These are phyloP conservation scores for Starmera stellimalicola DNA, from an alignment of 1,139 yeast genomes.

Conservation along the genomic window DNA sequence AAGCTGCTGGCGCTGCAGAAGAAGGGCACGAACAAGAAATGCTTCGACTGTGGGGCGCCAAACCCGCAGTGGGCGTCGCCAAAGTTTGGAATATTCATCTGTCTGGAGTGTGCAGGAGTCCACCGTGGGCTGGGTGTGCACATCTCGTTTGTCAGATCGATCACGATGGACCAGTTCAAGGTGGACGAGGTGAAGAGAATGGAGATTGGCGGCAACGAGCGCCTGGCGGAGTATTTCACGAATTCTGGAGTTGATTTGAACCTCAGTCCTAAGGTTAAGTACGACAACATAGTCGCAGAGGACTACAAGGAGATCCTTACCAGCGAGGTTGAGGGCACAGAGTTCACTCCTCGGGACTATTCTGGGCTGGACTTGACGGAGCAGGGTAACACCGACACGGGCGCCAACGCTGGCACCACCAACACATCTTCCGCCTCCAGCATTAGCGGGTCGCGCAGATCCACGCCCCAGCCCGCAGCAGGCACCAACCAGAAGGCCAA, in stretches of 20 bases:
- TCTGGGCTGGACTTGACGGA: constrained; percentile 24
- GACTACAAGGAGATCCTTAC: constrained; percentile 82
- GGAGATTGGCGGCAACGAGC: constrained; percentile 93
- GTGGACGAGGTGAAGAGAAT: constrained; percentile 81
- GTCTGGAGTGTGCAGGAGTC: constrained; percentile 94
- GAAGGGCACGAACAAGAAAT: constrained; percentile 72
- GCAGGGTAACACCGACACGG: constrained; percentile 1
- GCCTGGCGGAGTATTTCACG: constrained; percentile 58
- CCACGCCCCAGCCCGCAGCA: constrained; percentile 19
- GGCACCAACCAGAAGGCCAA: constrained; percentile 37
- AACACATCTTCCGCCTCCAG: neutral
- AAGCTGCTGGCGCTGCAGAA: constrained; percentile 74
- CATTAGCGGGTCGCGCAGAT: constrained; percentile 29
- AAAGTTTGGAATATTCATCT: constrained; percentile 90
- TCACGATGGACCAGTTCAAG: constrained; percentile 96
- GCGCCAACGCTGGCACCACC: constrained; percentile 4
- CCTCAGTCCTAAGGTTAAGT: constrained; percentile 64
- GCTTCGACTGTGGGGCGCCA: constrained; percentile 92
- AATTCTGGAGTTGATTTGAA: constrained; percentile 63
- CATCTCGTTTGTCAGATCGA: constrained; percentile 90
- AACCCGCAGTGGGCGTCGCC: constrained; percentile 99
- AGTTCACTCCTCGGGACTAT: constrained; percentile 60
- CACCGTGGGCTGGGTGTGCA: constrained; percentile 97
- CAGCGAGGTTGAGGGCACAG: constrained; percentile 65
- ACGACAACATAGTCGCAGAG: constrained; percentile 84